phyloP scores from a whole-genome alignment of 73 alveolate species.

The Stentor coeruleus region DNA sequence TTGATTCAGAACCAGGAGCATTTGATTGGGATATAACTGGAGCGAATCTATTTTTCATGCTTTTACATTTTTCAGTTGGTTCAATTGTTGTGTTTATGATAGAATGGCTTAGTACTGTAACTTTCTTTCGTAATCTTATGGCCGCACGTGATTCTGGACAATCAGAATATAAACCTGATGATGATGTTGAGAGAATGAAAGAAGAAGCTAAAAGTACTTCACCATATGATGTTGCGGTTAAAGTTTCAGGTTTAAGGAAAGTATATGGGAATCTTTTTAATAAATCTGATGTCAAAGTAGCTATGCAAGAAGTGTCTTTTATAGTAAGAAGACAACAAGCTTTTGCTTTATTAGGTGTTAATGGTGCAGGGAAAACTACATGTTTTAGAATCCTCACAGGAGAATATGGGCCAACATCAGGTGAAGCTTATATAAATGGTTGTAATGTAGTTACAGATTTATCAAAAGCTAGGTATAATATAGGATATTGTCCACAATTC shows the following conservation, averaged over 20 bases:
- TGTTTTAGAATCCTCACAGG: constrained; percentile 89
- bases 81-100: constrained; percentile 31
- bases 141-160: constrained; percentile 31
- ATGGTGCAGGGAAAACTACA: constrained; percentile 97
- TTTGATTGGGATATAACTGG: constrained; percentile 55
- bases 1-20: not conserved
- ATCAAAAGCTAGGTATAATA: constrained; percentile 74
- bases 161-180: constrained; percentile 47
- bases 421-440: constrained; percentile 85
- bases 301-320: constrained; percentile 79
- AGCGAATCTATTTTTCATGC: constrained; percentile 41
- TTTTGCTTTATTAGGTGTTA: constrained; percentile 89
- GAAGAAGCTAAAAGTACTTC: constrained; percentile 42
- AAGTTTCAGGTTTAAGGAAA: constrained; percentile 61
- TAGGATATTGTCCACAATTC: constrained; percentile 98
- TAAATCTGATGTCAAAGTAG: constrained; percentile 40
- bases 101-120: constrained; percentile 36
- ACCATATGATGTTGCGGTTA: constrained; percentile 48
- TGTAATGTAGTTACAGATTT: constrained; percentile 63
- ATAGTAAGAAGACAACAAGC: constrained; percentile 87
- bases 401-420: constrained; percentile 81
- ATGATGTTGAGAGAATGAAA: constrained; percentile 70
- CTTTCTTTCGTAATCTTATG: constrained; percentile 27
- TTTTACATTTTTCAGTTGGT: constrained; percentile 25
- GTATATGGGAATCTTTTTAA: constrained; percentile 29